Evolutionary conservation across 2,329 filamentous ascomycete species (phyloP).

Genomic region (Acarospora socialis): DNA sequence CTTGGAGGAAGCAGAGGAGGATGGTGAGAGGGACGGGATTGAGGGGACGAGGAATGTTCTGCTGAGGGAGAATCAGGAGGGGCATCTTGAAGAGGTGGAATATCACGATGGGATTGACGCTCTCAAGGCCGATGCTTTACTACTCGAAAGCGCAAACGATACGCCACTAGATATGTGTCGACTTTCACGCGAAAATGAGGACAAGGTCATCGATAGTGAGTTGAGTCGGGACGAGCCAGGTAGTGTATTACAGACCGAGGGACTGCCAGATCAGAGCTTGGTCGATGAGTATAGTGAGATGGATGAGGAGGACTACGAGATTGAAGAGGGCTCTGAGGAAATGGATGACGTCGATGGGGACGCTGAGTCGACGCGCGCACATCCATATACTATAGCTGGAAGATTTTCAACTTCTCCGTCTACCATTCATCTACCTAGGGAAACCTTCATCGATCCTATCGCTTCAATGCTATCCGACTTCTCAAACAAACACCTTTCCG

Average conservation of each 20-base stretch:
- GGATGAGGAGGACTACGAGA: conserved; percentile 17
- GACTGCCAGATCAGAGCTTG: conserved; percentile 24
- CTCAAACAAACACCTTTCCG: conserved; percentile 59
- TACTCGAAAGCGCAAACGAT: too few species aligned
- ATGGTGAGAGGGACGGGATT: conserved; percentile 15
- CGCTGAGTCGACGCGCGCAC: conserved; percentile 42
- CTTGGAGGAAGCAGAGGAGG: conserved; percentile 13
- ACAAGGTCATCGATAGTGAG: conserved; percentile 18
- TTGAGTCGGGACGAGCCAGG: conserved; percentile 21
- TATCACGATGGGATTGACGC: conserved; percentile 27
- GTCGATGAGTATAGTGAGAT: conserved; percentile 16
- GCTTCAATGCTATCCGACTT: conserved; percentile 51
- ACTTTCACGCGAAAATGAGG: conserved; percentile 16
- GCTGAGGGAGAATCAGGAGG: conserved; percentile 41
- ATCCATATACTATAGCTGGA: conserved; percentile 61
- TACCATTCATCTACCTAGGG: conserved; percentile 60
- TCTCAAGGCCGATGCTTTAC: too few species aligned
- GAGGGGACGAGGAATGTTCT: conserved; percentile 32
- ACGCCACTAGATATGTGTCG: too few species aligned
- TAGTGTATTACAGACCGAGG: conserved; percentile 25
- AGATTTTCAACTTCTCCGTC: conserved; percentile 58
- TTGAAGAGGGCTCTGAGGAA: conserved; percentile 25
- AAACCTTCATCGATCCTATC: conserved; percentile 56
- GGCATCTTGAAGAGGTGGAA: conserved; percentile 48
- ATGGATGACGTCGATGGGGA: conserved; percentile 23